Evolutionary conservation across 1,139 yeast species (phyloP), one percentile per base, ranked within the genome.

Genomic region (Sugiyamaella castrensis): DNA sequence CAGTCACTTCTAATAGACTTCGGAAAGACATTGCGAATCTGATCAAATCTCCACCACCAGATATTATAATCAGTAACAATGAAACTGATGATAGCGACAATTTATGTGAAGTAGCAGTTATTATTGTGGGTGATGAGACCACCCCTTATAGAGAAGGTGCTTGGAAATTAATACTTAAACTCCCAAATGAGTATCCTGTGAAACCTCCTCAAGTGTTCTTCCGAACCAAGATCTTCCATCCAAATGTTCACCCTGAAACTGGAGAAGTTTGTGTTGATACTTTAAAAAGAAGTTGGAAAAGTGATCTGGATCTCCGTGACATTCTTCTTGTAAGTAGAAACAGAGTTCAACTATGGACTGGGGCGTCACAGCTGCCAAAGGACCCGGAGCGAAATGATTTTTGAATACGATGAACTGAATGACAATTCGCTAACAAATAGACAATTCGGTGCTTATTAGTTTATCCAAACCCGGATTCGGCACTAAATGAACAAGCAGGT

Each of bases 231-330:
- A 81, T 84, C 54, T 80, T 82, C 38, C 95, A 86, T 62, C 87
- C 89, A n/a, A 86, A 86, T 61, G 79, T 86, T 27, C 77, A 81
- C 55, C 74, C 80, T 43, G 57, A 64, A n/a, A 80, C 82, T 0
- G 95, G 95, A 0, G 89, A 83, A 56, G 84, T 86, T 3, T 87
- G 96, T 65, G 73, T 87, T n/a, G 94, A 87, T 64, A 83, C 88
- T 10, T 68, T 84, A 53, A 80, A 80, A 58, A 67, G 66, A 38
- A 77, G 76, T 52, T 87, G 95, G 95, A 76, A 86, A 7, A 1
- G 92, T 0, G 87, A 57, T 8, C 57, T 62, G 12, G 65, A 65
- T 49, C 50, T 66, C 40, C 50, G 45, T 15, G 64, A 62, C 29
- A 60, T 66, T 16, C 40, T 66, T 33, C 38, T 66, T 43, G 63